These are phyloP conservation scores for Ogataea wickerhamii DNA, from an alignment of 805 yeast genomes.

Conservation along the genomic window DNA sequence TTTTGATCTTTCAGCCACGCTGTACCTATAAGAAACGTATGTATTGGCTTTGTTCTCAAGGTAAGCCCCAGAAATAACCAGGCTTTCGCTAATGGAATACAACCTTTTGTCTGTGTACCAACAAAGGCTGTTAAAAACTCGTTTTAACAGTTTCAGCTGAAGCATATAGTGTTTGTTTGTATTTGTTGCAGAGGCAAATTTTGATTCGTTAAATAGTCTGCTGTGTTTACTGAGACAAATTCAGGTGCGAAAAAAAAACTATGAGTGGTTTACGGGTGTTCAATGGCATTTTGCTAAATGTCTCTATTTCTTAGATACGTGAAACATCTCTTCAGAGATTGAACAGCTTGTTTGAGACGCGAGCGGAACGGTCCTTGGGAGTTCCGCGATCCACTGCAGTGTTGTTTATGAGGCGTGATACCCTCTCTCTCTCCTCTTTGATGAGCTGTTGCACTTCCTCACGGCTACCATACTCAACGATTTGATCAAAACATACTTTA, in stretches of 20 bases:
- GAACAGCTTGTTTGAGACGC: slow-evolving; percentile 1
- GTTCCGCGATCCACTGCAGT: not conserved
- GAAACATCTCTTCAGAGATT: not conserved
- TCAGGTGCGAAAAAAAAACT: not conserved
- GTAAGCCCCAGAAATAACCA: too few species aligned
- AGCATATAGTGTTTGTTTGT: slow-evolving; percentile 12
- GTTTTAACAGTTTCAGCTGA: too few species aligned
- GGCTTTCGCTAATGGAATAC: too few species aligned
- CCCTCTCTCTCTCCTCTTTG: slow-evolving; percentile 11
- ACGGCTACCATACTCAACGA: slow-evolving; percentile 5
- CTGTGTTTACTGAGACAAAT: not conserved
- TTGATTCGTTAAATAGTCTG: slow-evolving; percentile 17
- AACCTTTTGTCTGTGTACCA: too few species aligned
- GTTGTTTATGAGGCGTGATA: slow-evolving; percentile 4
- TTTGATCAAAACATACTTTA: slow-evolving; percentile 29
- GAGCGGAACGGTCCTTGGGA: not conserved
- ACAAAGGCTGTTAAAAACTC: too few species aligned
- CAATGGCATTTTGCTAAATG: too few species aligned
- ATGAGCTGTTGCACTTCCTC: slow-evolving; percentile 10
- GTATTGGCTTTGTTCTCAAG: too few species aligned
- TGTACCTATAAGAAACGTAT: not conserved
- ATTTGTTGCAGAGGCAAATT: slow-evolving; percentile 20
- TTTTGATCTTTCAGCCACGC: slow-evolving; percentile 1
- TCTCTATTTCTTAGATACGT: too few species aligned
- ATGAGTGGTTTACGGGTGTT: too few species aligned